These are phyloP conservation scores for Neurospora africana DNA, from an alignment of 495 filamentous ascomycete species.

Conservation along the genomic window DNA sequence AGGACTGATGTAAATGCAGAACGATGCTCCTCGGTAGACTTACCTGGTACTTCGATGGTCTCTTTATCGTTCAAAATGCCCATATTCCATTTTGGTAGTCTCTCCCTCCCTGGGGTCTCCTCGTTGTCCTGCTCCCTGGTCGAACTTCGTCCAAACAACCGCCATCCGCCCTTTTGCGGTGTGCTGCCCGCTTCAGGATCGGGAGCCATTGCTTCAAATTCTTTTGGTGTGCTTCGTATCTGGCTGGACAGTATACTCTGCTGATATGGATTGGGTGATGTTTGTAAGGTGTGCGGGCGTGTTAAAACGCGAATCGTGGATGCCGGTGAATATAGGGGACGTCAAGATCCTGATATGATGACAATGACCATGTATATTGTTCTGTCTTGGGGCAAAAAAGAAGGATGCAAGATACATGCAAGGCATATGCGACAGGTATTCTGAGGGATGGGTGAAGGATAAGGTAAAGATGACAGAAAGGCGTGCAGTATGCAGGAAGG, in stretches of 20 bases:
- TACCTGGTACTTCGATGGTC: slow-evolving; percentile 90
- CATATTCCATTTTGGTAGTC: slow-evolving; percentile 51
- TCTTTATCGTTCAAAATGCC: slow-evolving; percentile 73
- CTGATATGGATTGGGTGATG: not conserved
- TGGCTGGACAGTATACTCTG: not conserved
- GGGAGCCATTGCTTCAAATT: not conserved
- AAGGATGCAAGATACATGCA: not conserved
- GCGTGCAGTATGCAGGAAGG: not conserved
- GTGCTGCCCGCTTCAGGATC: not conserved
- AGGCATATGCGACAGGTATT: not conserved
- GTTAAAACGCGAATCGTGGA: not conserved
- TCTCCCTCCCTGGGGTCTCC: slow-evolving; percentile 2
- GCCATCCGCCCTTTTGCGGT: slow-evolving; percentile 8
- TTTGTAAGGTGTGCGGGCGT: not conserved
- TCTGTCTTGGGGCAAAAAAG: not conserved
- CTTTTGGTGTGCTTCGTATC: not conserved
- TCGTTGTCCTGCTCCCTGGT: not conserved
- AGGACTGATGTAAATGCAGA: not conserved
- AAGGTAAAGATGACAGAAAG: not conserved
- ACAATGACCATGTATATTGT: not conserved
- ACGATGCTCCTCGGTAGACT: slow-evolving; percentile 12
- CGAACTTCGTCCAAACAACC: slow-evolving; percentile 7
- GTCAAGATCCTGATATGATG: not conserved
- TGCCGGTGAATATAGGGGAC: not conserved
- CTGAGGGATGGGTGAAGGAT: not conserved